Conservation (phyloP, 1,284 basidiomycete species). For the Gymnopus androsaceus region DNA sequence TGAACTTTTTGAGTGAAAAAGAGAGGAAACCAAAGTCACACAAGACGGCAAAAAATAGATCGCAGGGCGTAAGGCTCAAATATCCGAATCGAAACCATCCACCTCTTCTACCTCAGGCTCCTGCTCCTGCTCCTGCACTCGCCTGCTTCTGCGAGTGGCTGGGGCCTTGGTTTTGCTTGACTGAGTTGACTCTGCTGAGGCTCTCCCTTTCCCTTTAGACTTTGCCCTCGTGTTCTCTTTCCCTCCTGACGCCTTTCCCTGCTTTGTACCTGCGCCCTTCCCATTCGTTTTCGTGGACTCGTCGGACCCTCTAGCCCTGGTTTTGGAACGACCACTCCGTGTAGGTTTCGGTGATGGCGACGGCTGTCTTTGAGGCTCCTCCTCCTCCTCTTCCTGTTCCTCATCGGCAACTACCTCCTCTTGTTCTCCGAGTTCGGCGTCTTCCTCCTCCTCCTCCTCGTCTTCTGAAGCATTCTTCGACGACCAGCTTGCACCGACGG, state of each 20-base stretch:
- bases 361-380: neutral
- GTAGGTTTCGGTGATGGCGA: slow-evolving; percentile 1
- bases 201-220: neutral
- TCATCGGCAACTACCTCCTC: neutral
- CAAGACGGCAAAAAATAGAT: neutral
- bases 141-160: neutral
- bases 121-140: slow-evolving; percentile 4
- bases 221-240: neutral
- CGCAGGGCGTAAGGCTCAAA: neutral
- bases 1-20: no score
- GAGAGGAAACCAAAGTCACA: neutral
- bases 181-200: neutral
- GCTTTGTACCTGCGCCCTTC: neutral
- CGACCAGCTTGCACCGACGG: neutral
- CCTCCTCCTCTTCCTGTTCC: neutral
- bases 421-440: neutral
- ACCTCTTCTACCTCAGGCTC: neutral
- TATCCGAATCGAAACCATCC: slow-evolving; percentile 7
- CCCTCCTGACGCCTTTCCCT: neutral
- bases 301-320: neutral
- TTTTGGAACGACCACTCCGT: neutral
- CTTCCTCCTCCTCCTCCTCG: neutral
- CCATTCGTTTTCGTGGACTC: neutral
- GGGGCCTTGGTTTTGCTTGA: neutral
- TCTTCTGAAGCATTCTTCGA: neutral